A percentile compares a stretch with the other conserved stretches of the same genome.
Conservation (phyloP, 768 basidiomycete species). For the Nidula microcarpa region DNA sequence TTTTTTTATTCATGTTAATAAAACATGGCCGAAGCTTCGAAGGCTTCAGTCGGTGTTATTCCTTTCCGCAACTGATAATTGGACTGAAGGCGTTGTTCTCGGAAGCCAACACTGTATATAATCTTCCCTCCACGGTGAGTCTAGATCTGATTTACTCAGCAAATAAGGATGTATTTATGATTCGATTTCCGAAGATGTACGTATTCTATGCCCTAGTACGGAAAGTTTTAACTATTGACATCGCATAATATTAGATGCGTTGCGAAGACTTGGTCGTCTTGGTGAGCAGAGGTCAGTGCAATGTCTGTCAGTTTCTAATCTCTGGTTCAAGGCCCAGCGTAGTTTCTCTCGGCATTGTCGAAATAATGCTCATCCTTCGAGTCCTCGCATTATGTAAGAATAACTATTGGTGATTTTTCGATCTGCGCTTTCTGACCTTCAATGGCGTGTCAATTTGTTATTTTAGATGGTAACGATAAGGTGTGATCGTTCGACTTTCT, state of each 20-base stretch:
- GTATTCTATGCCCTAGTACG: not conserved
- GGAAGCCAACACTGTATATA: not conserved
- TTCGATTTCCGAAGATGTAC: not conserved
- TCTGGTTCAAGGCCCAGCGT: not conserved
- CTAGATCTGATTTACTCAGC: not conserved
- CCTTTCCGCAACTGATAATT: not conserved
- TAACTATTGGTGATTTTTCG: not conserved
- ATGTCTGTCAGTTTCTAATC: not conserved
- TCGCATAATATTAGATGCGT: not conserved
- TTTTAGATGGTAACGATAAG: not conserved
- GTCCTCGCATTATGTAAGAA: not conserved
- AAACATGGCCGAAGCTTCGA: not conserved
- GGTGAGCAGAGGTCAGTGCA: not conserved
- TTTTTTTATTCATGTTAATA: not conserved
- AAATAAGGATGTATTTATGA: not conserved
- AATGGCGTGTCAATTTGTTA: not conserved
- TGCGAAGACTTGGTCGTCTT: not conserved
- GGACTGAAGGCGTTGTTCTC: not conserved
- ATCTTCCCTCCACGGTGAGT: not conserved
- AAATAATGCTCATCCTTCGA: not conserved
- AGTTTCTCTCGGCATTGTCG: not conserved
- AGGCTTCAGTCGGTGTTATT: not conserved
- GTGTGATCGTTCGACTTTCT: not conserved
- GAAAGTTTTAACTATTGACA: not conserved
- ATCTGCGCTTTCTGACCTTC: not conserved